Percentiles rank a stretch among this genome's conserved stretches.
Conservation (phyloP, 345 rosid species). For the Arabis hirsuta region DNA sequence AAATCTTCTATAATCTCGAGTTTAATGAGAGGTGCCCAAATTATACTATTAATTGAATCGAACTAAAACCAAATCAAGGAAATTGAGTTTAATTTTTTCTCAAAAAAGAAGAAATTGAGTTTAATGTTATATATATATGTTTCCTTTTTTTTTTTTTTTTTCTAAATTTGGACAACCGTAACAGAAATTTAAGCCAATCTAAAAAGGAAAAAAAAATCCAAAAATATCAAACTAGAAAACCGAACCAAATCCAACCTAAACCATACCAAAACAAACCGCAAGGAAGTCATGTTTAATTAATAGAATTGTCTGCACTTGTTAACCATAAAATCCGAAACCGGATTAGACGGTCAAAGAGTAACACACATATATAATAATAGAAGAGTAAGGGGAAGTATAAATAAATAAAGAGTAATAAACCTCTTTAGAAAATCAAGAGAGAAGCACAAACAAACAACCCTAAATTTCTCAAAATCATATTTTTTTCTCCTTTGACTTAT, state of each 20-base stretch:
- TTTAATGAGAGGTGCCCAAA: neutral
- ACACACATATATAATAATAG: slow-evolving; percentile 30
- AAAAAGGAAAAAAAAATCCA: neutral
- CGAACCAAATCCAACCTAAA: slow-evolving; percentile 39
- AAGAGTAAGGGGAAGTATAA: neutral
- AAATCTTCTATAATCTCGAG: neutral
- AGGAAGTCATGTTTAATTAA: slow-evolving; percentile 29
- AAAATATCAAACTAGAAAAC: neutral
- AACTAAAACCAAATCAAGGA: neutral
- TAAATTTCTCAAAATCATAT: slow-evolving; percentile 19
- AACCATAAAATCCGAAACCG: slow-evolving; percentile 28
- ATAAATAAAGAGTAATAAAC: slow-evolving; percentile 6
- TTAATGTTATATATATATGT: neutral
- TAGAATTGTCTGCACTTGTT: neutral
- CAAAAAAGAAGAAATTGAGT: neutral
- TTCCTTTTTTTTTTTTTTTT: neutral
- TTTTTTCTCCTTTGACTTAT: slow-evolving; percentile 16
- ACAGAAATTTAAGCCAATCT: slow-evolving; percentile 7
- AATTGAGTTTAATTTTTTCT: neutral
- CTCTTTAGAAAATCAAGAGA: neutral
- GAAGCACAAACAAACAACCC: slow-evolving; percentile 32
- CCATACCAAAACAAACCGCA: slow-evolving; percentile 31
- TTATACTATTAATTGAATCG: neutral
- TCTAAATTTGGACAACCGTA: neutral
- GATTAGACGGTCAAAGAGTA: slow-evolving; percentile 18